These are phyloP conservation scores for Scleroderma citrinum DNA, from an alignment of 768 basidiomycete genomes.

Conservation along the genomic window DNA sequence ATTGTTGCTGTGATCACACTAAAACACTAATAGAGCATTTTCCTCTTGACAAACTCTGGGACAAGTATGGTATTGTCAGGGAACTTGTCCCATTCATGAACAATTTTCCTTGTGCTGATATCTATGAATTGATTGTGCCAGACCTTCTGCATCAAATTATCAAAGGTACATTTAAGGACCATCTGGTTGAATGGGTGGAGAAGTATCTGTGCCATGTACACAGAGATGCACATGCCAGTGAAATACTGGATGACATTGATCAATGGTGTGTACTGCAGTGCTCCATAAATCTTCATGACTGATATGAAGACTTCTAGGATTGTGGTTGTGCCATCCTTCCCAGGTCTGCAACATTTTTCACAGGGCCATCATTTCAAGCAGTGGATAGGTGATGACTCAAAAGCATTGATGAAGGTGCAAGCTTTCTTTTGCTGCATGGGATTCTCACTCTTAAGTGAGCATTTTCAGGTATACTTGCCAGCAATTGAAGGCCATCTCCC, in stretches of 20 bases:
- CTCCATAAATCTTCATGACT: not conserved
- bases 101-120: constrained; percentile 25
- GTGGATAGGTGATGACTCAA: constrained; percentile 35
- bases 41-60: constrained; percentile 16
- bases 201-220: constrained; percentile 23
- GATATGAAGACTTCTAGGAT: constrained; percentile 7
- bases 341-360: constrained; percentile 18
- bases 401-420: constrained; percentile 35
- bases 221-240: constrained; percentile 11
- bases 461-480: constrained; percentile 15
- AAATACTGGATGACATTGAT: constrained; percentile 32
- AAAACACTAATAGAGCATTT: not conserved
- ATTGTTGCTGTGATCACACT: not conserved
- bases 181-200: constrained; percentile 32
- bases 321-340: constrained; percentile 7
- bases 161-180: constrained; percentile 39
- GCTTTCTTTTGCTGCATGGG: no score
- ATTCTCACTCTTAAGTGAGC: no score
- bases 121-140: constrained; percentile 4
- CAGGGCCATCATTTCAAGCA: constrained; percentile 26
- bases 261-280: constrained; percentile 18
- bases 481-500: constrained; percentile 21
- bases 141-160: constrained; percentile 31
- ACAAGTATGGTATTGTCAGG: constrained; percentile 19
- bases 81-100: constrained; percentile 28